Percentiles rank a stretch among this genome's conserved stretches.
Evolutionary conservation across 371 early-diverging fungal species (phyloP).

Genomic region (Rhizopus sp.): DNA sequence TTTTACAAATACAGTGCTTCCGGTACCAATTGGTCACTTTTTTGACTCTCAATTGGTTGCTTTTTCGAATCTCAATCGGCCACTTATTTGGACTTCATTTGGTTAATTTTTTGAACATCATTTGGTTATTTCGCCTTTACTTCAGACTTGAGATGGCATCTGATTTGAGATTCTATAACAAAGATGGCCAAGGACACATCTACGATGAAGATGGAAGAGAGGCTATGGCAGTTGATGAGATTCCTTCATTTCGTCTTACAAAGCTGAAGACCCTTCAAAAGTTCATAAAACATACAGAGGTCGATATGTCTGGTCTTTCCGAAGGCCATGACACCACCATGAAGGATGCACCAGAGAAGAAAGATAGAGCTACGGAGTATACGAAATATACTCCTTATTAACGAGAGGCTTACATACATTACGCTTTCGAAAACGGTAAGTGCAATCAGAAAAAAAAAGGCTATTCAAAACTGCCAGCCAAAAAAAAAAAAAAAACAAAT

Average conservation of each 20-base stretch:
- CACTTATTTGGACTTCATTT: too few species aligned
- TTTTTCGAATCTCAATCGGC: too few species aligned
- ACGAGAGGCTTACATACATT: background rate
- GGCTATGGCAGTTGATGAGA: slow-evolving; percentile 15
- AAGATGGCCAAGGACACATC: slow-evolving; percentile 18
- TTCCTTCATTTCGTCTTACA: slow-evolving; percentile 16
- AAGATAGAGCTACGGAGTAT: background rate
- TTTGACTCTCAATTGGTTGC: too few species aligned
- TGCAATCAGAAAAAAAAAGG: slow-evolving; percentile 8
- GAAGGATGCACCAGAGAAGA: slow-evolving; percentile 1
- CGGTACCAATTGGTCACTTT: too few species aligned
- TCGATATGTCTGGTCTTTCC: background rate
- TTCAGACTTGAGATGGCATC: too few species aligned
- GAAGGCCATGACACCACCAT: background rate
- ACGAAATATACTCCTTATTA: background rate
- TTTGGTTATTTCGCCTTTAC: too few species aligned
- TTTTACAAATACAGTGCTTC: too few species aligned
- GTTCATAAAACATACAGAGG: slow-evolving; percentile 1
- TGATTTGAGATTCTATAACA: slow-evolving; percentile 15
- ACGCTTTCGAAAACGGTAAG: slow-evolving; percentile 6
- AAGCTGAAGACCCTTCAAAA: background rate
- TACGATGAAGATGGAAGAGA: slow-evolving; percentile 12
- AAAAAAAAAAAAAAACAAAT: too few species aligned
- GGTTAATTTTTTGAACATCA: background rate
- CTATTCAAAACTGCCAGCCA: background rate